A percentile compares a stretch with the other conserved stretches of the same genome.
Evolutionary conservation across 495 filamentous ascomycete genomes (phyloP).

Genomic region (Stereocaulon alpinum): DNA sequence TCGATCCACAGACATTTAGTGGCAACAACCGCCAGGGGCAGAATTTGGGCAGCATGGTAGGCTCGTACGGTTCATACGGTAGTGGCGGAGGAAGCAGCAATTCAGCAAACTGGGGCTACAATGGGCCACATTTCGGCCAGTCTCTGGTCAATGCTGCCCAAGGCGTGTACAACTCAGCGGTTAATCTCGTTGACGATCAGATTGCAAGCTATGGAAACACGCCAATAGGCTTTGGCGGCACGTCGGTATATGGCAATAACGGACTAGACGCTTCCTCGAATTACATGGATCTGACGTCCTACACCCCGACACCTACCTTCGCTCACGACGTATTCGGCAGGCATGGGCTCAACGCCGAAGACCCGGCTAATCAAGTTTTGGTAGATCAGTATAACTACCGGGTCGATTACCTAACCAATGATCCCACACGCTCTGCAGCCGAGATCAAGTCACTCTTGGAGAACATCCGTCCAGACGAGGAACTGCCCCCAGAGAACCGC

Average conservation of each 20-base stretch:
- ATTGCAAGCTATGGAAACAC: constrained; percentile 8
- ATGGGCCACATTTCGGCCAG: constrained; percentile 7
- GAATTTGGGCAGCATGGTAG: neutral
- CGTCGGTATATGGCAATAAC: constrained; percentile 10
- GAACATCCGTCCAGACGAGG: constrained; percentile 65
- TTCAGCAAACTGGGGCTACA: constrained; percentile 4
- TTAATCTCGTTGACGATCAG: constrained; percentile 18
- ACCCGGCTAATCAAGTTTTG: constrained; percentile 15
- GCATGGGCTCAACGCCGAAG: constrained; percentile 14
- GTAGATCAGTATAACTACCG: constrained; percentile 23
- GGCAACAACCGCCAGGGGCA: neutral
- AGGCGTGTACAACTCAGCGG: constrained; percentile 14
- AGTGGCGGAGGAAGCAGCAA: neutral
- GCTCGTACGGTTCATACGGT: neutral
- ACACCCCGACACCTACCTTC: constrained; percentile 5
- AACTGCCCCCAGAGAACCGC: constrained; percentile 51
- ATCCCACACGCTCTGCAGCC: constrained; percentile 48
- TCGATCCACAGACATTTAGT: constrained; percentile 2
- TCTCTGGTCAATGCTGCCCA: constrained; percentile 8
- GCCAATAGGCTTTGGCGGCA: constrained; percentile 9
- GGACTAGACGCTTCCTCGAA: neutral
- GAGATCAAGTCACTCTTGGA: constrained; percentile 60
- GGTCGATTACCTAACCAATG: constrained; percentile 30
- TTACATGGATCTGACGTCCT: constrained; percentile 7
- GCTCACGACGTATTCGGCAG: constrained; percentile 10